Percentiles rank a stretch among this genome's conserved stretches.
Conservation (phyloP, 805 yeast species). For the Priceomyces castillae region DNA sequence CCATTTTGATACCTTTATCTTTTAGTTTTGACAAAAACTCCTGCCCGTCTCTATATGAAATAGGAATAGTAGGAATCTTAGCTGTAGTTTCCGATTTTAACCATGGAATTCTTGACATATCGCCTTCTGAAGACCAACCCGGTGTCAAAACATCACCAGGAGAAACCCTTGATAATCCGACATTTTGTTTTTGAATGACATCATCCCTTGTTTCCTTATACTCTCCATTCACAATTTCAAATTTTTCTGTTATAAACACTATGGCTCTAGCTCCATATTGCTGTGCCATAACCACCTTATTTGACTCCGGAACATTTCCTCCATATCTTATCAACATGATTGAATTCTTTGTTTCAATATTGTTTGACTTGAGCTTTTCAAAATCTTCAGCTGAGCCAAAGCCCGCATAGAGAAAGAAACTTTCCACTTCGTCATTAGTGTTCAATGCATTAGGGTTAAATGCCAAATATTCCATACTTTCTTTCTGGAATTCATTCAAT, state of each 20-base stretch:
- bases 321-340: slow-evolving; percentile 65
- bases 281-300: slow-evolving; percentile 49
- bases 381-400: slow-evolving; percentile 63
- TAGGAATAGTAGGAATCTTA: slow-evolving; percentile 71
- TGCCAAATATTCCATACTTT: slow-evolving; percentile 42
- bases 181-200: slow-evolving; percentile 53
- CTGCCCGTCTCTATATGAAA: slow-evolving; percentile 69
- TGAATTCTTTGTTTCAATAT: slow-evolving; percentile 43
- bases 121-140: slow-evolving; percentile 58
- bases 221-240: slow-evolving; percentile 14
- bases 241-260: slow-evolving; percentile 51
- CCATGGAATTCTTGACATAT: slow-evolving; percentile 40
- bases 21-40: slow-evolving; percentile 32
- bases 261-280: slow-evolving; percentile 60
- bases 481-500: slow-evolving; percentile 31
- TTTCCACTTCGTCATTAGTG: slow-evolving; percentile 52
- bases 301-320: slow-evolving; percentile 35
- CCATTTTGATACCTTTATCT: slow-evolving; percentile 28
- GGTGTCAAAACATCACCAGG: slow-evolving; percentile 83
- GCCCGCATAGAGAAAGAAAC: slow-evolving; percentile 60
- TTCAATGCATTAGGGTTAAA: slow-evolving; percentile 65
- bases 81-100: slow-evolving; percentile 55
- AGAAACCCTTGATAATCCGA: slow-evolving; percentile 54
- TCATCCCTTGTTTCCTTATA: slow-evolving; percentile 24
- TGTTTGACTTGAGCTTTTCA: slow-evolving; percentile 30